phyloP scores from a whole-genome alignment of 225 moss, liverwort and hornwort species.

The Physcomitrium patens region DNA sequence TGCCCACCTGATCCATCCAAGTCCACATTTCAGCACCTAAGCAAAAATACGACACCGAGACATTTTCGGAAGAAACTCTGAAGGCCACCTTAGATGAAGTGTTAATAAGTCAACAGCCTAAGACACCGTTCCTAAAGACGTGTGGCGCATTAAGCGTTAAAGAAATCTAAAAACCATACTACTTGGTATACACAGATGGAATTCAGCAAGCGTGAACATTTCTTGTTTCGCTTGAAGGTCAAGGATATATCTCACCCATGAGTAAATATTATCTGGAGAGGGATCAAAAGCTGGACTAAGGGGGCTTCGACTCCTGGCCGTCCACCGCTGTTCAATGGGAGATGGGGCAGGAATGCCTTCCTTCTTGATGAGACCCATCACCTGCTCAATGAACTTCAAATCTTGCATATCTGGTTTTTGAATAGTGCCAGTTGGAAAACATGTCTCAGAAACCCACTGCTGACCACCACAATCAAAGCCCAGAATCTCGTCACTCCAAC shows the following conservation, averaged over 20 bases:
- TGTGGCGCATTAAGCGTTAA: not conserved
- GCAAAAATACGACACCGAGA: not conserved
- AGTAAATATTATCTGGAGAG: slow-evolving; percentile 59
- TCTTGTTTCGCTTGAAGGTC: not conserved
- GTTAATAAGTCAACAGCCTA: not conserved
- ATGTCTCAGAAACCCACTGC: slow-evolving; percentile 97
- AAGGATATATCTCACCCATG: slow-evolving; percentile 68
- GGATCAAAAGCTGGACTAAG: slow-evolving; percentile 77
- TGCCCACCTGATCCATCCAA: slow-evolving; percentile 72
- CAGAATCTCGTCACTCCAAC: slow-evolving; percentile 95
- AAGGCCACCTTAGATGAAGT: no score
- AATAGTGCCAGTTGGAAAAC: slow-evolving; percentile 78
- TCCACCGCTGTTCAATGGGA: slow-evolving; percentile 98
- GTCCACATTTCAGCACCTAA: not conserved
- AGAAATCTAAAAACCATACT: not conserved
- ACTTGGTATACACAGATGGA: not conserved
- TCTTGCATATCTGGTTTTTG: slow-evolving; percentile 81
- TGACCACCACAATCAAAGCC: slow-evolving; percentile 97
- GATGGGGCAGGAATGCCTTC: slow-evolving; percentile 83
- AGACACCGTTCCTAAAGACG: not conserved
- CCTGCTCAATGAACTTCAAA: slow-evolving; percentile 74
- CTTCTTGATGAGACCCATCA: slow-evolving; percentile 70
- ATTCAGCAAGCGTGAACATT: slow-evolving; percentile 1
- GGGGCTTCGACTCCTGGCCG: slow-evolving; percentile 79
- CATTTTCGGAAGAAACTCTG: no score